Evolutionary conservation across 768 basidiomycete species (phyloP).

Genomic region (Termitomyces sp.): DNA sequence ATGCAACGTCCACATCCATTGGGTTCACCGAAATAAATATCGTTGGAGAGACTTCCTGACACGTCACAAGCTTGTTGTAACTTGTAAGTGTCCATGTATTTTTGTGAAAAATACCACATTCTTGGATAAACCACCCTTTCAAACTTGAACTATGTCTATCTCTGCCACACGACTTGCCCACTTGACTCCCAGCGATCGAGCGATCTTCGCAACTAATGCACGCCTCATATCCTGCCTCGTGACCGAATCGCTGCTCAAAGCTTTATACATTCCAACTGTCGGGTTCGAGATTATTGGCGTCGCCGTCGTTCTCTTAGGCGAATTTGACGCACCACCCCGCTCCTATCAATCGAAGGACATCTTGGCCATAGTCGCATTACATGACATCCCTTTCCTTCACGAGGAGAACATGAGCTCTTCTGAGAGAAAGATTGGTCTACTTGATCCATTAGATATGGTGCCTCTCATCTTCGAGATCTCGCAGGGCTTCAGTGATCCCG

Average conservation of each 20-base stretch:
- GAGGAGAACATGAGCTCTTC: conserved; percentile 23
- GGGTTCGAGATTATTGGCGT: conserved; percentile 31
- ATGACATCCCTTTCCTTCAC: conserved; percentile 40
- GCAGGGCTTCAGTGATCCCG: not conserved
- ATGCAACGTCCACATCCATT: not conserved
- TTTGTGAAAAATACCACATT: not conserved
- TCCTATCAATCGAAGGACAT: conserved; percentile 29
- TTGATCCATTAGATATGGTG: conserved; percentile 53
- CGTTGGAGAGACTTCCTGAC: not conserved
- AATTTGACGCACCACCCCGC: conserved; percentile 15
- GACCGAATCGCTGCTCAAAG: conserved; percentile 47
- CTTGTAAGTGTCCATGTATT: not conserved
- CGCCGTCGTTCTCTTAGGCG: conserved; percentile 31
- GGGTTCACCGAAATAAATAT: not conserved
- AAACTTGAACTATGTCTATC: conserved; percentile 19
- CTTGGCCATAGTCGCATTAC: conserved; percentile 42
- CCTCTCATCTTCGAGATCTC: conserved; percentile 32
- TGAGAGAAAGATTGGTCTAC: conserved; percentile 37
- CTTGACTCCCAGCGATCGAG: conserved; percentile 32
- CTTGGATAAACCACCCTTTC: not conserved
- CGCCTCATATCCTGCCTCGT: conserved; percentile 54
- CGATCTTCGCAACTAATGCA: conserved; percentile 41
- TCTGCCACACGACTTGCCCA: conserved; percentile 20
- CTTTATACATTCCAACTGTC: conserved; percentile 38
- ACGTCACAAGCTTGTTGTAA: not conserved